phyloP scores from a whole-genome alignment of 331 rosid species.

The Malus hybrid region DNA sequence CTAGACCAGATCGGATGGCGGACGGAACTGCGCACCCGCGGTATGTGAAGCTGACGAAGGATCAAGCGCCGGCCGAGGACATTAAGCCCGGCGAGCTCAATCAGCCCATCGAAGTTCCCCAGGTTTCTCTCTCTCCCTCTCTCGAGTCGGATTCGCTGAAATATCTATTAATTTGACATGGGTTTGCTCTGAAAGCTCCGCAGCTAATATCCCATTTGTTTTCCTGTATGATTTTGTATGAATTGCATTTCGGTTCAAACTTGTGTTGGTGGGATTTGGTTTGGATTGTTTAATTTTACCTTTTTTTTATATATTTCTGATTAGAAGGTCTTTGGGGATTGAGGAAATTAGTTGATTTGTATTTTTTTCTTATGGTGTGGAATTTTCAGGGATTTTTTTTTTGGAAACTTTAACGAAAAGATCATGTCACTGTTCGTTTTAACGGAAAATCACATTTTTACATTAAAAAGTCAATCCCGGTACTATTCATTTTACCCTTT shows the following conservation, averaged over 20 bases:
- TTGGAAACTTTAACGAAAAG: too few species aligned
- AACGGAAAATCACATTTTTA: too few species aligned
- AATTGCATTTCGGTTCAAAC: not conserved
- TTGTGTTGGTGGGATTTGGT: not conserved
- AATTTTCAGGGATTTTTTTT: too few species aligned
- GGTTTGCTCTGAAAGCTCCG: not conserved
- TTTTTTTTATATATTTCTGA: not conserved
- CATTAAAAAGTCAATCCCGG: too few species aligned
- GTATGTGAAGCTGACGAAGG: conserved; percentile 80
- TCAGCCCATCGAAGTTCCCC: conserved; percentile 92
- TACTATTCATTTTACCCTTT: too few species aligned
- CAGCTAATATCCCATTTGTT: not conserved
- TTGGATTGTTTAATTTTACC: not conserved
- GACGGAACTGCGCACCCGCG: conserved; percentile 58
- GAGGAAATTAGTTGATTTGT: not conserved
- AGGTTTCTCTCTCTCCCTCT: conserved; percentile 32
- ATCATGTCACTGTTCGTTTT: too few species aligned
- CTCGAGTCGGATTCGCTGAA: not conserved
- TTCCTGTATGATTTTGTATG: not conserved
- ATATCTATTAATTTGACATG: not conserved
- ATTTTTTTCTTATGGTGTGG: too few species aligned
- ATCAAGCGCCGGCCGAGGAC: conserved; percentile 69
- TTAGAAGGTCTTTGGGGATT: not conserved
- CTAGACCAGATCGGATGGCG: conserved; percentile 48
- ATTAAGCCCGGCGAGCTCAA: conserved; percentile 94